These are phyloP conservation scores for Bacidia gigantensis DNA, from an alignment of 495 filamentous ascomycete genomes.

Conservation along the genomic window DNA sequence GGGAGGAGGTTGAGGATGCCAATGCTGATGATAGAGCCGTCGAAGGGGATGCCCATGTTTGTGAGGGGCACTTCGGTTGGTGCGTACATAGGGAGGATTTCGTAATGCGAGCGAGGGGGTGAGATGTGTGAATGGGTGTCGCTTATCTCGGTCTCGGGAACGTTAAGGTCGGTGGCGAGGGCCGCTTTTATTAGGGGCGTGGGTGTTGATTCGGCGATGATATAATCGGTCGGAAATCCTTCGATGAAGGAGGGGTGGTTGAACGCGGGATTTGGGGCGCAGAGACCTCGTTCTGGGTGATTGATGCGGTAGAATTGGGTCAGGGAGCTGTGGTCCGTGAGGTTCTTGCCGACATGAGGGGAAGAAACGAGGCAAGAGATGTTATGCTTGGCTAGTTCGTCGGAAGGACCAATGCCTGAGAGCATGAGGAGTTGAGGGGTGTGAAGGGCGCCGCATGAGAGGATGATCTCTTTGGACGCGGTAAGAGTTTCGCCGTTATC, in stretches of 20 bases:
- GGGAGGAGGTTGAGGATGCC: slow-evolving; percentile 23
- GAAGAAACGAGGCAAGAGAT: slow-evolving; percentile 17
- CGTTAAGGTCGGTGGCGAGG: slow-evolving; percentile 21
- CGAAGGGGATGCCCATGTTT: slow-evolving; percentile 18
- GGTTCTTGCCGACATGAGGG: slow-evolving; percentile 26
- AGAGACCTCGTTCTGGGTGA: slow-evolving; percentile 24
- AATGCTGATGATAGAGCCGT: slow-evolving; percentile 27
- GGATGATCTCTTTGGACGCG: slow-evolving; percentile 31
- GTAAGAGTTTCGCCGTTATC: slow-evolving; percentile 17
- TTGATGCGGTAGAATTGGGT: slow-evolving; percentile 27
- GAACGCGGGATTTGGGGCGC: slow-evolving; percentile 22
- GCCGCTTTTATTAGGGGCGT: slow-evolving; percentile 18
- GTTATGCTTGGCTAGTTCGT: slow-evolving; percentile 18
- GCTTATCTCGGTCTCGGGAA: slow-evolving; percentile 3
- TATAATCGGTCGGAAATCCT: slow-evolving; percentile 23
- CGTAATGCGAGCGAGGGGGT: slow-evolving; percentile 4
- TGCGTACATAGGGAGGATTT: slow-evolving; percentile 22
- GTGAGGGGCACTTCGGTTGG: slow-evolving; percentile 15
- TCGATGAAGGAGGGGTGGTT: slow-evolving; percentile 19
- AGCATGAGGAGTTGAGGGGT: slow-evolving; percentile 37
- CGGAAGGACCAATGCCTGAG: slow-evolving; percentile 28
- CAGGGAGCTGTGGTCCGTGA: slow-evolving; percentile 24
- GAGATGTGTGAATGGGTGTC: slow-evolving; percentile 13
- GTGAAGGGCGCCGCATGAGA: slow-evolving; percentile 32
- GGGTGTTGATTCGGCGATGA: slow-evolving; percentile 14